Evolutionary conservation across 2,329 filamentous ascomycete genomes (phyloP), one percentile per base, ranked within the genome.

Genomic region (Diplodia intermedia): DNA sequence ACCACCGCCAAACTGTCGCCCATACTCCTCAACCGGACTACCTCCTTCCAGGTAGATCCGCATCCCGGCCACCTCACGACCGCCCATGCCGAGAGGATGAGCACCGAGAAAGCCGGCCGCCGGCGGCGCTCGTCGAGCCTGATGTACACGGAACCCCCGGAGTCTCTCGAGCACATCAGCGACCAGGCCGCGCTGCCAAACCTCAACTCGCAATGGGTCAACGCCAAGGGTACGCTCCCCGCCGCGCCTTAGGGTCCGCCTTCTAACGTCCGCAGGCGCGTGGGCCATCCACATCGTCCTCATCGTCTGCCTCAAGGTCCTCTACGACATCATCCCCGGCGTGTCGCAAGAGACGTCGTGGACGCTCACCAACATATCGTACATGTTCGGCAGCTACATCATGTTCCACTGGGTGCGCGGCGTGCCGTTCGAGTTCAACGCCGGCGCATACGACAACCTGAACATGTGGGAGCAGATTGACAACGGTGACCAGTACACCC

Each of bases 381-480:
- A 99, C 86, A 98, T 98, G 94, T 91, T 95, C 76, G 94, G 93
- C 76, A 97, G 94, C 52, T 99, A 98, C 81, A 88, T 99, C 81
- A 99, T 99, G 95, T 99, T 99, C 82, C 95, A 99, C 82, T 97
- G 93, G 86, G 95, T 99, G 73, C 93, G 94, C 78, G 95, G 95
- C 74, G 93, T 98, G 56, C 95, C 95, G 6, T 99, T 99, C 78
- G 95, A 99, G 81, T 99, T 99, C 86, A 99, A 99, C 79, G 91
- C 92, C 68, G 95, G 95, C 69, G 95, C 95, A 74, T 99, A 98
- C 81, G 95, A 99, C 85, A 98, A 99, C 81, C 86, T 99, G 77
- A 99, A 98, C 84, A 98, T 99, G 95, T 99, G 95, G 95, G 95
- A 99, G 84, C 95, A 99, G 83, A 99, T 99, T 79, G 95, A 99